phyloP scores from a whole-genome alignment of 2,329 filamentous ascomycete genomes.

The Zasmidium cellare region DNA sequence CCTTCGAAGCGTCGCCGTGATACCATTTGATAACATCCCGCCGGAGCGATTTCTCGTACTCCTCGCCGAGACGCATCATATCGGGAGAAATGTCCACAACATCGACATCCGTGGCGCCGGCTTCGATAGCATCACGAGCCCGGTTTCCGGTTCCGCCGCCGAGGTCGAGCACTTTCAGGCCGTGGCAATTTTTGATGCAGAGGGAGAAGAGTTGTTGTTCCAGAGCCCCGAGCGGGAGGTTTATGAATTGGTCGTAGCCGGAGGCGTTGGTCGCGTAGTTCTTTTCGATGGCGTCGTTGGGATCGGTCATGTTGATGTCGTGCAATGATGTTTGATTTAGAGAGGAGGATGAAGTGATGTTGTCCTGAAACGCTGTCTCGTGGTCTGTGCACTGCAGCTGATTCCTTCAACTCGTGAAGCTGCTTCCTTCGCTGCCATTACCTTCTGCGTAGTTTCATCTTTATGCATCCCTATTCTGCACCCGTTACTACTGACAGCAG shows the following conservation, averaged over 20 bases:
- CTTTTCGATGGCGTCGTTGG: background rate
- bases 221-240: constrained; percentile 1
- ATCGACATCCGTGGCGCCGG: constrained; percentile 1
- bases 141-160: background rate
- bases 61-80: background rate
- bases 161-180: constrained; percentile 1
- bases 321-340: background rate
- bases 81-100: constrained; percentile 4
- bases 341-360: background rate
- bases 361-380: background rate
- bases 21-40: background rate
- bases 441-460: no score
- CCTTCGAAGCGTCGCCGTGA: background rate
- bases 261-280: background rate
- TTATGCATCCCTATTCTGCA: no score
- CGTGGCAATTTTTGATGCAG: background rate
- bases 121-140: background rate
- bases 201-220: background rate
- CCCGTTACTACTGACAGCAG: no score
- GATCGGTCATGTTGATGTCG: background rate
- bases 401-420: no score
- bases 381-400: no score
- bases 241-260: constrained; percentile 2
- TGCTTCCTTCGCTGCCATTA: no score
- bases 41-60: background rate